phyloP scores from a whole-genome alignment of 306 rosid species.

The Corylus avellana region DNA sequence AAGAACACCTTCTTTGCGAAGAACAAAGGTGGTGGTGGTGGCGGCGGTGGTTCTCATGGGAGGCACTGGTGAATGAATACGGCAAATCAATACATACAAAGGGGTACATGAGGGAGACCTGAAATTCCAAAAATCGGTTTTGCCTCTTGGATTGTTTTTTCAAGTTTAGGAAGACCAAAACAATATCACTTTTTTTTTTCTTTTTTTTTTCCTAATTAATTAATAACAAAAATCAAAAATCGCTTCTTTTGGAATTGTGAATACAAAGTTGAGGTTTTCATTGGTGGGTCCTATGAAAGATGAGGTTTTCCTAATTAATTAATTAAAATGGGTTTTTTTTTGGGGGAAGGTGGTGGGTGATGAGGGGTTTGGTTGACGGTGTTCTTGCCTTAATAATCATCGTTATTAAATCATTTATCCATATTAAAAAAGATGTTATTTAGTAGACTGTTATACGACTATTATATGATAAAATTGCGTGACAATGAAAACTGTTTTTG shows the following conservation, averaged over 20 bases:
- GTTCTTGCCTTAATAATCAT: neutral
- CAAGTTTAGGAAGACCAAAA: neutral
- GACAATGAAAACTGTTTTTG: too few species aligned
- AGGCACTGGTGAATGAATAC: constrained; percentile 75
- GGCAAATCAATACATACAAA: neutral
- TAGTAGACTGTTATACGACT: too few species aligned
- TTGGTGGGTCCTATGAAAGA: neutral
- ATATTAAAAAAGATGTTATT: too few species aligned
- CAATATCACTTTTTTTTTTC: neutral
- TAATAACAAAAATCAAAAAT: neutral
- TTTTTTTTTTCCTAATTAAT: neutral
- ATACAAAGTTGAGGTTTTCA: neutral
- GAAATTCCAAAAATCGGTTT: constrained; percentile 13
- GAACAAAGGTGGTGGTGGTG: constrained; percentile 72
- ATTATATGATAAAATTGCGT: too few species aligned
- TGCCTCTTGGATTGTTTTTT: neutral
- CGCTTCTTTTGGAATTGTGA: neutral
- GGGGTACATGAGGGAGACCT: neutral
- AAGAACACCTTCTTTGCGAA: constrained; percentile 83
- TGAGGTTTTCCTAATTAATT: neutral
- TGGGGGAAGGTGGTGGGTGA: neutral
- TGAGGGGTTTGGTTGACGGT: neutral
- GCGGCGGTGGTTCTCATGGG: constrained; percentile 66
- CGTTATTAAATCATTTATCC: neutral
- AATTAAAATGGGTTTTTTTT: neutral